Evolutionary conservation across 139 green algal species (phyloP), one percentile per base, ranked within the genome.

Genomic region (Chlorella sp.): DNA sequence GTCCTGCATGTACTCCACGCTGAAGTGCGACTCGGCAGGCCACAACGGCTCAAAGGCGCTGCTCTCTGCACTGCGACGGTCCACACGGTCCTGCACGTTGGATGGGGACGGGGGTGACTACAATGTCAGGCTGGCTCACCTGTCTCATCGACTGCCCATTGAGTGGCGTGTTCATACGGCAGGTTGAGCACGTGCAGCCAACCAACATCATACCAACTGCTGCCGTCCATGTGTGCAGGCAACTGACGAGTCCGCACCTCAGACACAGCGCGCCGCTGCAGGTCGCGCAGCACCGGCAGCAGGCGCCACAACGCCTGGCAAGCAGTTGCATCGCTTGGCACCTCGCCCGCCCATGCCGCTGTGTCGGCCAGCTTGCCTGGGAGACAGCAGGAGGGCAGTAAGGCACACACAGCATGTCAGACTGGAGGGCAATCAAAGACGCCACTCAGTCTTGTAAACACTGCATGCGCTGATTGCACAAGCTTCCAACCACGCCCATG

Each of bases 21-120:
- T 68, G 79, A 84, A 84, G 64, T 76, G 67, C 39, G 64, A 84
- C 41, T 84, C 64, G 0, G 64, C 16, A 9, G 79, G 64, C 79
- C 64, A 63, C n/a, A 28, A 41, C 2, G 79, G 64, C 62, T 73
- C 34, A 55, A 82, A 82, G 6, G 7, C 21, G 38, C 57, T 30
- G 51, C 72, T 5, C 13, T 44, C 39, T 12, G 28, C 44, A 3
- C 13, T 3, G 21, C 25, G 6, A 4, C 72, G 26, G 34, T 15
- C 41, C 25, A 67, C 72, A 26, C 44, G 30, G 2, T 60, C 51
- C 51, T 60, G 44, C 44, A 60, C 57, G 23, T 28, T 30, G 38
- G 64, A n/a, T 30, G n/a, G 23, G 4, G 28, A 39, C 64, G 4
- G 64, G n/a, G n/a, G n/a, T n/a, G n/a, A n/a, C n/a, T n/a, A n/a